Conservation (phyloP, 805 yeast genomes). For the Saccharomycopsis babjevae region DNA sequence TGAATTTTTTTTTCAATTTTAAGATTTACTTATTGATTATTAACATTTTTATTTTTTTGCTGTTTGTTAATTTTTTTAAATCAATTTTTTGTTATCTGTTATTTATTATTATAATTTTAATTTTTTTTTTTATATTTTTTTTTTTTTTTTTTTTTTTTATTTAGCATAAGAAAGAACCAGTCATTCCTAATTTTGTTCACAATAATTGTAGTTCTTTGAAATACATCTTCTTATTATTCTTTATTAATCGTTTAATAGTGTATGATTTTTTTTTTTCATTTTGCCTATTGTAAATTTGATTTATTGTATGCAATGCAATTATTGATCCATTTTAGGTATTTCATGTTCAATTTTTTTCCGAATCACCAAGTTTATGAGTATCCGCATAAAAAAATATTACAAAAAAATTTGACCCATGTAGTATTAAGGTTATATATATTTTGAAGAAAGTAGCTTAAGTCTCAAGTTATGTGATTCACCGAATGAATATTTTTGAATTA, state of each 20-base stretch:
- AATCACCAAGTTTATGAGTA: neutral
- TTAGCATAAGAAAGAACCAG: neutral
- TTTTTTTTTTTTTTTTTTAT: neutral
- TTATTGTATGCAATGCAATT: neutral
- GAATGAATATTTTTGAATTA: too few relatives aligned
- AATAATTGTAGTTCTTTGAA: neutral
- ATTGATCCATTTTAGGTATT: neutral
- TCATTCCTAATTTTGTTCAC: neutral
- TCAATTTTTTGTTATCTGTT: neutral
- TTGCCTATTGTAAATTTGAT: neutral
- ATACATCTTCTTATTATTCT: neutral
- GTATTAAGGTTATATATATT: too few relatives aligned
- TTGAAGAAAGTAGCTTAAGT: too few relatives aligned
- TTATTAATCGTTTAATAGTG: neutral
- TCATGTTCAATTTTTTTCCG: neutral
- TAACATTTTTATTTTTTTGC: neutral
- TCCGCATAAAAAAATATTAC: neutral
- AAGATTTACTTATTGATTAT: neutral
- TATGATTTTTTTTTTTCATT: neutral
- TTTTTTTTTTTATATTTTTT: neutral
- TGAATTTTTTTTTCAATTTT: conserved; percentile 1
- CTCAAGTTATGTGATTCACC: neutral
- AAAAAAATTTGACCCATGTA: neutral
- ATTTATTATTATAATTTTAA: neutral
- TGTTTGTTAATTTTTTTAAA: neutral